phyloP scores from a whole-genome alignment of 2,329 filamentous ascomycete species.

The Paecilomyces niveus region DNA sequence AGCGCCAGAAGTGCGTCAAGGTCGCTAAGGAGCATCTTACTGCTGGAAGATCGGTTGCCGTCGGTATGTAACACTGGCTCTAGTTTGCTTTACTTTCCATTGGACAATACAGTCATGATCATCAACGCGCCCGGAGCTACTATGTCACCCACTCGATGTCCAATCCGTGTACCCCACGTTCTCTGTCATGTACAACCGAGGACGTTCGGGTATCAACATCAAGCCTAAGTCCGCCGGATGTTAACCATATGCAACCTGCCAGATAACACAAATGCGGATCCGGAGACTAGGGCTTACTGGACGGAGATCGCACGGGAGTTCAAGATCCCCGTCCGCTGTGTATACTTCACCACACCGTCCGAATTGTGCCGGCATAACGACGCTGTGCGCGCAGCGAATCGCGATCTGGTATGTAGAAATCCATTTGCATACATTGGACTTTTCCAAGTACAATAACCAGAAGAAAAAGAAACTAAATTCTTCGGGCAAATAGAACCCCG shows the following conservation, averaged over 20 bases:
- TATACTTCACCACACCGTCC: slow-evolving; percentile 70
- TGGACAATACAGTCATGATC: not conserved
- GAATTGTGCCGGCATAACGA: slow-evolving; percentile 80
- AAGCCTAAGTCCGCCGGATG: not conserved
- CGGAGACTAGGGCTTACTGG: slow-evolving; percentile 72
- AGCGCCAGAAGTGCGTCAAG: slow-evolving; percentile 62
- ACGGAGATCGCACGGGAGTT: slow-evolving; percentile 63
- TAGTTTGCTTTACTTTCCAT: not conserved
- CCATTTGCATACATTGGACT: slow-evolving; percentile 2
- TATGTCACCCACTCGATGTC: not conserved
- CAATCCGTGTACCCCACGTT: not conserved
- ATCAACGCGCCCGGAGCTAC: not conserved
- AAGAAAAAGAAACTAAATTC: slow-evolving; percentile 4
- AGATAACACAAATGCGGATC: slow-evolving; percentile 96
- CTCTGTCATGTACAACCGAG: not conserved
- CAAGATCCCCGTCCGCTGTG: slow-evolving; percentile 70
- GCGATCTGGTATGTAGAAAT: slow-evolving; percentile 25
- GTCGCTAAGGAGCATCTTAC: slow-evolving; percentile 60
- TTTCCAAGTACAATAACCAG: not conserved
- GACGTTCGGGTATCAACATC: not conserved
- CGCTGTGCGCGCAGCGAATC: slow-evolving; percentile 63
- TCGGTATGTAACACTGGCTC: slow-evolving; percentile 56
- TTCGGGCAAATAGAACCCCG: slow-evolving; percentile 56
- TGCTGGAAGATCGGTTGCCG: slow-evolving; percentile 61
- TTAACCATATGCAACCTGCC: not conserved